A percentile compares a stretch with the other conserved stretches of the same genome.
Conservation (phyloP, 495 filamentous ascomycete species). For the Staphylotrichum tortipilum region DNA sequence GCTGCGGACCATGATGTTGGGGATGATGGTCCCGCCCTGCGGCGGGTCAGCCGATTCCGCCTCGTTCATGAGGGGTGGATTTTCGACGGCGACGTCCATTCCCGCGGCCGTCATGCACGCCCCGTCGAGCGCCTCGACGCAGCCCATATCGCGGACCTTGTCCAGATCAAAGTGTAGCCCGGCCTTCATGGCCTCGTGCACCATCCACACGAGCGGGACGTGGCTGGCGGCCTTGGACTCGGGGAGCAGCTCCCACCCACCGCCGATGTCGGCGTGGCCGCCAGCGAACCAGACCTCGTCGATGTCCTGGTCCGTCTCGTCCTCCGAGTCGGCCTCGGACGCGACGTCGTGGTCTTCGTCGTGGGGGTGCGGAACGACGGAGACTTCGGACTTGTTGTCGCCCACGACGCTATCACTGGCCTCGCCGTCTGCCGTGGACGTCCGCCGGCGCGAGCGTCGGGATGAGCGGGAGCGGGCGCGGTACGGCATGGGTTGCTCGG, state of each 20-base stretch:
- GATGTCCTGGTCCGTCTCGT: conserved; percentile 60
- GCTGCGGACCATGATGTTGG: conserved; percentile 30
- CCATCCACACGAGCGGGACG: conserved; percentile 75
- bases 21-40: conserved; percentile 8
- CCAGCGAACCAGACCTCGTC: conserved; percentile 81
- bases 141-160: conserved; percentile 59
- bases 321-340: conserved; percentile 40
- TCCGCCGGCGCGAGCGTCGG: conserved; percentile 2
- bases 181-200: conserved; percentile 65
- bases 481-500: conserved; percentile 29
- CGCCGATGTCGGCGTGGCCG: conserved; percentile 75
- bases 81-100: no score
- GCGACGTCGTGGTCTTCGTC: conserved; percentile 29
- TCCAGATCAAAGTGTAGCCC: conserved; percentile 62
- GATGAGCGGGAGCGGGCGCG: conserved; percentile 37
- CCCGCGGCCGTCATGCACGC: neutral
- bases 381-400: conserved; percentile 21
- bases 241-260: conserved; percentile 61
- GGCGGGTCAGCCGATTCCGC: no score
- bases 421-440: conserved; percentile 3
- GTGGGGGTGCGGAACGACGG: conserved; percentile 19
- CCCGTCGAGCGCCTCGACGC: conserved; percentile 30
- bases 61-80: no score
- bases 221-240: conserved; percentile 60
- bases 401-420: neutral